Evolutionary conservation across 1,284 basidiomycete genomes (phyloP).

Genomic region (Fomitopsis pinicola): DNA sequence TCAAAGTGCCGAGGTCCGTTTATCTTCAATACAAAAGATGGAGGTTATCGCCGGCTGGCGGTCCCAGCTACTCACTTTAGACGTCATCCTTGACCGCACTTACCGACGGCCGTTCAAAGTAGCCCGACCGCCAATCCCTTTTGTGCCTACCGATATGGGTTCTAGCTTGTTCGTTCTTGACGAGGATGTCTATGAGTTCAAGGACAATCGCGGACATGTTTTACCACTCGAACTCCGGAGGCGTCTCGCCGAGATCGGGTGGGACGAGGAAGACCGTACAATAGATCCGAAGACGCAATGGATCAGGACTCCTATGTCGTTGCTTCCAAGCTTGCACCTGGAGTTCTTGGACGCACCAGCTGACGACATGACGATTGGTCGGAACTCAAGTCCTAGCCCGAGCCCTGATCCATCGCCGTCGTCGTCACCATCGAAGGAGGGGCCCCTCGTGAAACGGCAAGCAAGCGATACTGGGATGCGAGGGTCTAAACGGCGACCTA

Average conservation of each 20-base stretch:
- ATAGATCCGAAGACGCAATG: slow-evolving; percentile 54
- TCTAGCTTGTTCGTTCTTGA: slow-evolving; percentile 49
- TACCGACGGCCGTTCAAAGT: slow-evolving; percentile 63
- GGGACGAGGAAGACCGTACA: slow-evolving; percentile 53
- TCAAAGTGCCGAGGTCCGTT: slow-evolving; percentile 36
- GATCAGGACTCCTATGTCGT: slow-evolving; percentile 58
- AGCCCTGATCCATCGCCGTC: slow-evolving; percentile 33
- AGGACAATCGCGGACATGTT: slow-evolving; percentile 37
- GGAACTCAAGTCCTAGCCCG: slow-evolving; percentile 25
- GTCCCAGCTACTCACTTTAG: slow-evolving; percentile 59
- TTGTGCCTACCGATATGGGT: slow-evolving; percentile 69
- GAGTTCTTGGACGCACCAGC: slow-evolving; percentile 39
- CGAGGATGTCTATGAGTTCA: slow-evolving; percentile 46
- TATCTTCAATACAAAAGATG: slow-evolving; percentile 48
- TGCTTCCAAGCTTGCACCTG: slow-evolving; percentile 52
- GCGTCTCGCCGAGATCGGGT: slow-evolving; percentile 66
- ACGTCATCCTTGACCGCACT: slow-evolving; percentile 51
- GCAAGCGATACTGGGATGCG: slow-evolving; percentile 47
- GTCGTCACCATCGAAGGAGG: slow-evolving; percentile 27
- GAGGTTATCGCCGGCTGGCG: slow-evolving; percentile 57
- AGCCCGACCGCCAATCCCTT: slow-evolving; percentile 58
- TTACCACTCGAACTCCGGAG: slow-evolving; percentile 60
- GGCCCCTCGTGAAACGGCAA: slow-evolving; percentile 43
- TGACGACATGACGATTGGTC: slow-evolving; percentile 6
- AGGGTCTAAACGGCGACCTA: slow-evolving; percentile 50